Evolutionary conservation across 805 yeast species (phyloP).

Genomic region (Cyberlindnera misumaiensis): DNA sequence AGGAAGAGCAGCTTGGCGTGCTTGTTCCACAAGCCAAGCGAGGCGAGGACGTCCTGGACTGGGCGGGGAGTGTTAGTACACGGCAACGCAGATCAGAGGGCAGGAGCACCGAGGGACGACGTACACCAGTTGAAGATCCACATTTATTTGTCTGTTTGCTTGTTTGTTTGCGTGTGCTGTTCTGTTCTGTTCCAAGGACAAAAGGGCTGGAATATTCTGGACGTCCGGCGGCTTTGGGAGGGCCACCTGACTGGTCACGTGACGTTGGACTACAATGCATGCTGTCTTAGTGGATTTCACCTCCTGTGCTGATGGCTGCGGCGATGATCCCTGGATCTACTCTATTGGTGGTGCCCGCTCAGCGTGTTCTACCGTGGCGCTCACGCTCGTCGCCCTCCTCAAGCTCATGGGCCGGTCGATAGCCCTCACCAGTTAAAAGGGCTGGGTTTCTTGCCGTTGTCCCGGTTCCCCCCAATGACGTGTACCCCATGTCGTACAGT

Average conservation of each 20-base stretch:
- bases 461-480: conserved; percentile 78
- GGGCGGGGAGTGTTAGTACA: conserved; percentile 1
- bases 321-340: no score
- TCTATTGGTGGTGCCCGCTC: neutral
- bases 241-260: no score
- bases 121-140: conserved; percentile 42
- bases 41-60: conserved; percentile 56
- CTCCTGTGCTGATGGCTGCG: no score
- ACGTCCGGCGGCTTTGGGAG: no score
- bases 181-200: no score
- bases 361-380: conserved; percentile 30
- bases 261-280: no score
- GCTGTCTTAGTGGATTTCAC: no score
- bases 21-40: conserved; percentile 82
- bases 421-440: conserved; percentile 29
- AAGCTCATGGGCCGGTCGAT: conserved; percentile 51
- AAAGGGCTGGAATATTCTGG: no score
- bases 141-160: no score
- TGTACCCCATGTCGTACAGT: conserved; percentile 78
- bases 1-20: conserved; percentile 94
- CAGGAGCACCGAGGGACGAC: conserved; percentile 12
- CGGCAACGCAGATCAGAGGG: no score
- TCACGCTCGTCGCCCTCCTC: conserved; percentile 57
- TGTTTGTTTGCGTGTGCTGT: no score
- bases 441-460: conserved; percentile 71